Evolutionary conservation across 2,329 filamentous ascomycete species (phyloP).

Genomic region (Cryoendolithus antarcticus): DNA sequence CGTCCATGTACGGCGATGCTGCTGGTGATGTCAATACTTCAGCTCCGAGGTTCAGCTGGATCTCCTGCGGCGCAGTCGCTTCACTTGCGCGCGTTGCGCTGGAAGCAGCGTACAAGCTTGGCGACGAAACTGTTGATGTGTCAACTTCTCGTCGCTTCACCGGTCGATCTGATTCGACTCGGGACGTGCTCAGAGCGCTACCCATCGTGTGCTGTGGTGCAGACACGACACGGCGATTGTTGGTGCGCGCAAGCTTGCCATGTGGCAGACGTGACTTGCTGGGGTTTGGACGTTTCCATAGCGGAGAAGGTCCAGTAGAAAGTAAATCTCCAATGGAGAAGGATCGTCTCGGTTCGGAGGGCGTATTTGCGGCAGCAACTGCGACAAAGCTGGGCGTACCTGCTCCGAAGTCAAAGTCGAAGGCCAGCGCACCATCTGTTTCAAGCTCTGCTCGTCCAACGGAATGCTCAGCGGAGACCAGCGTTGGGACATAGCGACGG

Average conservation of each 20-base stretch:
- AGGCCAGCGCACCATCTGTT: constrained; percentile 14
- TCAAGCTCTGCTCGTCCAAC: constrained; percentile 14
- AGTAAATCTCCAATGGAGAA: constrained; percentile 39
- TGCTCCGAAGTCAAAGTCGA: constrained; percentile 9
- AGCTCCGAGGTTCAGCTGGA: constrained; percentile 12
- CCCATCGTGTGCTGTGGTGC: constrained; percentile 26
- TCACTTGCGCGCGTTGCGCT: constrained; percentile 4
- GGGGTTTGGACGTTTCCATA: constrained; percentile 26
- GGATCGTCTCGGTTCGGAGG: constrained; percentile 29
- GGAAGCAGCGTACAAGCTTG: neutral
- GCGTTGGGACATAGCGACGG: constrained; percentile 21
- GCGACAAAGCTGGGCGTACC: constrained; percentile 2
- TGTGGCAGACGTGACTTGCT: constrained; percentile 22
- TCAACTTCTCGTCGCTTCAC: no score
- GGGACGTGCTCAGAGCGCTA: constrained; percentile 24
- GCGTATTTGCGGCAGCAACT: constrained; percentile 10
- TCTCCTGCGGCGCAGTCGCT: constrained; percentile 9
- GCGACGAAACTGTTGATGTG: neutral
- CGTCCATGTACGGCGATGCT: no score
- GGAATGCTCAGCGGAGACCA: constrained; percentile 19
- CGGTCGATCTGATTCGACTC: constrained; percentile 2
- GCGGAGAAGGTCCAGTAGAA: constrained; percentile 22
- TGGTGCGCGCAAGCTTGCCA: constrained; percentile 17
- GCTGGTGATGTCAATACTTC: neutral
- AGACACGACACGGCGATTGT: constrained; percentile 15